Evolutionary conservation across 1,284 basidiomycete genomes (phyloP), one percentile per base, ranked within the genome.

Genomic region (Phellinidium pouzarii): DNA sequence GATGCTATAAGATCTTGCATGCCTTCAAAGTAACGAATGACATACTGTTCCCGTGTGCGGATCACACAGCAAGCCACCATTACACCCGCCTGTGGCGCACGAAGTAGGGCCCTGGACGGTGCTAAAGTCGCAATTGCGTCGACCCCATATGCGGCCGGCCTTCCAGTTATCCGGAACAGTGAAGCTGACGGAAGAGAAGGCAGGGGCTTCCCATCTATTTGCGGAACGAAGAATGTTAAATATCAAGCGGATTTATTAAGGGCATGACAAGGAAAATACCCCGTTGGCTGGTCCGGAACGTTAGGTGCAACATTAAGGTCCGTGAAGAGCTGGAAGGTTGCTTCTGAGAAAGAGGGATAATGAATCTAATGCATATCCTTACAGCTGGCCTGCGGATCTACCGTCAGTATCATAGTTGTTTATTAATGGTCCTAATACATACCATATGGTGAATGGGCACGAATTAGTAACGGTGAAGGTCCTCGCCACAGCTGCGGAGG

Each of bases 61-160:
- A 36, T 52, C 59, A 71, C 71, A 56, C 74, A 77, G 37, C 3
- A 78, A 66, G 40, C 76, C 77, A 27, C 77, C 72, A 51, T 72
- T 73, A 62, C 72, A 74, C 17, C 72, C 73, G 43, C 75, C 75
- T 44, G 66, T 66, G 5, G 67, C 57, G 58, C 75, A 77, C 25
- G 71, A 69, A 19, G 65, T 71, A 4, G 49, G 49, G 20, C 49
- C 73, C 1, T 68, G 65, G 60, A 68, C 68, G 29, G 57, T 61
- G 52, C 65, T 65, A 59, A 77, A 77, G 58, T 75, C 49, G 4
- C 66, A 59, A 58, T 73, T 72, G 54, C 81, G 69, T 34, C 80
- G 80, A 29, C 81, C 81, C 62, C 64, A 66, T 41, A 66, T 62
- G 19, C 65, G 57, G 4, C 65, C 66, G 11, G 62, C 54, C 38